Conservation (phyloP, 257 asterid genomes). For the Lantana camara region DNA sequence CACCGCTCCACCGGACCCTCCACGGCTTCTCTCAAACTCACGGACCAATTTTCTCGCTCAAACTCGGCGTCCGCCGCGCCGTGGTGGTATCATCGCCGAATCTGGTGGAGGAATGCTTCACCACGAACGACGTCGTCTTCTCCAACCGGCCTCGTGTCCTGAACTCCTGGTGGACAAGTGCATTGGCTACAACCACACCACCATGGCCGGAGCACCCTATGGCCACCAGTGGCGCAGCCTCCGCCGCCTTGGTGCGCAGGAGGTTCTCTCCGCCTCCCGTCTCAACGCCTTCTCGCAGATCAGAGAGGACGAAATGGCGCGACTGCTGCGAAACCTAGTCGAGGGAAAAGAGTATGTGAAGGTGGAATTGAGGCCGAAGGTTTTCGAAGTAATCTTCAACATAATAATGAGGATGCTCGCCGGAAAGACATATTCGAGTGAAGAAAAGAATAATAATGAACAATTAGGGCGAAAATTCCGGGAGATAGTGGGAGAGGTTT, state of each 20-base stretch:
- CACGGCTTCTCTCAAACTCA: slow-evolving; percentile 30
- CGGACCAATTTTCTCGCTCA: slow-evolving; percentile 54
- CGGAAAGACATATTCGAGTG: slow-evolving; percentile 30
- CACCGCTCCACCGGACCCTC: slow-evolving; percentile 55
- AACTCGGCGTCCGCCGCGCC: slow-evolving; percentile 44
- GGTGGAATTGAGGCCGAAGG: slow-evolving; percentile 32
- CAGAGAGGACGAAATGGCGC: slow-evolving; percentile 34
- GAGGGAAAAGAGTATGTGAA: neutral
- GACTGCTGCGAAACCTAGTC: slow-evolving; percentile 11
- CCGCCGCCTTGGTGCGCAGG: slow-evolving; percentile 46
- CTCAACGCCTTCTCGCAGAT: slow-evolving; percentile 37
- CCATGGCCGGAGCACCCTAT: slow-evolving; percentile 44
- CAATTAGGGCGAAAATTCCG: slow-evolving; percentile 26
- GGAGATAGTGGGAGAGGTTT: slow-evolving; percentile 33
- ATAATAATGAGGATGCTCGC: slow-evolving; percentile 38
- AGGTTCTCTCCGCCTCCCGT: slow-evolving; percentile 40
- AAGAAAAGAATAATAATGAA: slow-evolving; percentile 1
- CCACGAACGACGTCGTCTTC: slow-evolving; percentile 41
- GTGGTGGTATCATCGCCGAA: slow-evolving; percentile 47
- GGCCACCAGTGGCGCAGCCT: slow-evolving; percentile 49
- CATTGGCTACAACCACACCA: slow-evolving; percentile 49
- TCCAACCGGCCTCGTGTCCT: slow-evolving; percentile 43
- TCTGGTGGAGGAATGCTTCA: slow-evolving; percentile 44
- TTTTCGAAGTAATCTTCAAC: slow-evolving; percentile 37
- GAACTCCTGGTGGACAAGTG: slow-evolving; percentile 41